These are phyloP conservation scores for Colletotrichum sp. DNA, from an alignment of 2,329 filamentous ascomycete genomes.

Conservation along the genomic window DNA sequence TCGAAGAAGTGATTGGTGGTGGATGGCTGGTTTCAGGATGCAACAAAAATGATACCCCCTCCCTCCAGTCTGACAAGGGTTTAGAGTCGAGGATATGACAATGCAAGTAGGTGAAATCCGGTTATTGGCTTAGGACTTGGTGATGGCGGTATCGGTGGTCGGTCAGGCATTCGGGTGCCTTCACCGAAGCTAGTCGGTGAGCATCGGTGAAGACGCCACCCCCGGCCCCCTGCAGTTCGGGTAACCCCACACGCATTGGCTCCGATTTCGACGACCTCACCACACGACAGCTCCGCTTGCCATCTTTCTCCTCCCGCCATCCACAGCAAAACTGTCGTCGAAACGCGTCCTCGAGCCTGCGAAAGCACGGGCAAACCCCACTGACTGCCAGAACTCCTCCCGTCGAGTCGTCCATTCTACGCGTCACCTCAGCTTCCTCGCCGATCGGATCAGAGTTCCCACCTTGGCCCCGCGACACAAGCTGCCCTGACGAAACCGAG, in stretches of 20 bases:
- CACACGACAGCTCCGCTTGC: not conserved
- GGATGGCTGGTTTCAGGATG: conserved; percentile 7
- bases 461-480: not conserved
- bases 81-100: not conserved
- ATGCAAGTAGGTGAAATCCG: not conserved
- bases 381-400: rapidly evolving
- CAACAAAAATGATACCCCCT: conserved; percentile 34
- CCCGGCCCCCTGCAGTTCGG: conserved; percentile 1
- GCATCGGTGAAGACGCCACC: not conserved
- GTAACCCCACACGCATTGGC: conserved; percentile 17
- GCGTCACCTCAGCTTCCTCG: not conserved
- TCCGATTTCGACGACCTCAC: conserved; percentile 11
- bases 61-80: not conserved
- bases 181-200: not conserved
- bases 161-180: not conserved
- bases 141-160: not conserved
- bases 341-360: not conserved
- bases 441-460: not conserved
- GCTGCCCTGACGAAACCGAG: not conserved
- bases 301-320: not conserved
- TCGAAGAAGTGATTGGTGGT: conserved; percentile 46
- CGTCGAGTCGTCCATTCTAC: not conserved
- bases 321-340: not conserved
- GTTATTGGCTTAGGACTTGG: not conserved
- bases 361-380: rapidly evolving